Base-by-base conservation (phyloP, 805 yeast species). In the Dipodascopsis uninucleata region DNA sequence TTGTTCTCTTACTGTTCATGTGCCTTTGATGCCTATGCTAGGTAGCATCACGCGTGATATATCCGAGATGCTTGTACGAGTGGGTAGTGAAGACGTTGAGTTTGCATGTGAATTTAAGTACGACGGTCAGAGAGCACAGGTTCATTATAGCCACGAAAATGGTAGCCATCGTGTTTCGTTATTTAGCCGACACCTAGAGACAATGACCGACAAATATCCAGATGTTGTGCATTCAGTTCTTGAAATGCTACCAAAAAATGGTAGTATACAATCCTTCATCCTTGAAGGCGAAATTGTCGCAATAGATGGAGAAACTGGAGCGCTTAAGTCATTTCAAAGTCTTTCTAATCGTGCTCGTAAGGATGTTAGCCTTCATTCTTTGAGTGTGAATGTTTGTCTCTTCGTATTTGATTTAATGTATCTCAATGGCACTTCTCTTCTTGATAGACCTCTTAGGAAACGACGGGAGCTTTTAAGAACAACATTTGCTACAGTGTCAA, bases 281-380 rank as follows among this genome's bases (percentile, higher is more conserved):
- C 40, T 57, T 12, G 60, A 57, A 42, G 60, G 60, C 12, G 60
- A 57, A 28, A 41, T 57, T 12, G 60, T 57, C 20, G 60, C 60
- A 2, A 36, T 56, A 20, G 53, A 56, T 28, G 20, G n/a, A 24
- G 38, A 10, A 6, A 44, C 48, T 5, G 51, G 49, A 5, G 36
- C 33, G 9, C 26, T 57, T 18, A 47, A 33, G 14, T 31, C 52
- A 3, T 57, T 57, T 24, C 60, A 57, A 28, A 40, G 43, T 14
- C 37, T 56, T 21, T 26, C 58, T 2, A 45, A 43, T 29, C 48
- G 59, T 4, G 48, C 42, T 5, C 55, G 58, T 9, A 53, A 48
- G 28, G 52, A 38, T 31, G 59, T 55, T 2, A 23, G 32, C 6
- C 9, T 42, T 10, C 48, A 28, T 16, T 39, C 29, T 12, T 41